These are phyloP conservation scores for Nicotiana benthamiana DNA, from an alignment of 257 asterid genomes.

Conservation along the genomic window DNA sequence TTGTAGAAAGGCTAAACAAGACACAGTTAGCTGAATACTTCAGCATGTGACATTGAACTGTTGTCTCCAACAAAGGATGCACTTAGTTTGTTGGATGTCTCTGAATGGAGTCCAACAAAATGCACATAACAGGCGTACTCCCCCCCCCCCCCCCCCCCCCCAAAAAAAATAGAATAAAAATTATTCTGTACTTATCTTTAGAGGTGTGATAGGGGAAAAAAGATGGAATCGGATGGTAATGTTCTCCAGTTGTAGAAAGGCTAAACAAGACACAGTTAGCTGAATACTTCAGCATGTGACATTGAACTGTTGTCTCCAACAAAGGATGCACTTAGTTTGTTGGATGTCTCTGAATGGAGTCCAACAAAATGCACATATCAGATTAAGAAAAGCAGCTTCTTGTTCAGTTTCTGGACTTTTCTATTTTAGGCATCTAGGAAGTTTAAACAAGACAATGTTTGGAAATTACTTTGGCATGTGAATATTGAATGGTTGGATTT, in stretches of 20 bases:
- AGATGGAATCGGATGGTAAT: too few relatives aligned
- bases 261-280: background rate
- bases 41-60: background rate
- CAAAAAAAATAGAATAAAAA: too few relatives aligned
- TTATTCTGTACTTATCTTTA: too few relatives aligned
- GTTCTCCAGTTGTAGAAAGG: too few relatives aligned
- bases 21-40: background rate
- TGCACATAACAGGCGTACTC: background rate
- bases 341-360: background rate
- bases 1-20: slow-evolving; percentile 1
- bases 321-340: background rate
- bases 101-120: background rate
- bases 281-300: background rate
- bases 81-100: background rate
- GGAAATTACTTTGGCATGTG: background rate
- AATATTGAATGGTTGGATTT: background rate
- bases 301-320: background rate
- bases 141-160: too few relatives aligned
- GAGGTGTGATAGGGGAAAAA: too few relatives aligned
- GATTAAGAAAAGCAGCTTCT: background rate
- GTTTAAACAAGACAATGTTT: background rate
- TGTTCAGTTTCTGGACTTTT: slow-evolving; percentile 4
- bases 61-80: slow-evolving; percentile 3
- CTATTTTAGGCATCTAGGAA: background rate
- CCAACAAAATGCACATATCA: background rate